These are phyloP conservation scores for Gastrolobium villosum DNA, from an alignment of 306 rosid genomes.

Conservation along the genomic window DNA sequence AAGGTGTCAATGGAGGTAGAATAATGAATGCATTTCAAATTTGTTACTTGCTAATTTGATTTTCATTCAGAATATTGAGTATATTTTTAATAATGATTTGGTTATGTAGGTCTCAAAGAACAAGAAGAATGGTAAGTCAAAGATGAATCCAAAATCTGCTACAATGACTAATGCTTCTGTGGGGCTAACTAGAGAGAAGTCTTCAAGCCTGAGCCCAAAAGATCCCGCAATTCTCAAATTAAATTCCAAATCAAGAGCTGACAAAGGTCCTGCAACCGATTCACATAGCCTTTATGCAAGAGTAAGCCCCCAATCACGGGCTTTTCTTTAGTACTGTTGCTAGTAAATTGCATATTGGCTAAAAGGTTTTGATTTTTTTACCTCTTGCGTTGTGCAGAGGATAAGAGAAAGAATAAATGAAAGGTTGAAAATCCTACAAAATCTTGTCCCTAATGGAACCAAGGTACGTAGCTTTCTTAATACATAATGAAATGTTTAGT, in stretches of 20 bases:
- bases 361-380: not conserved
- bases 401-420: slow-evolving; percentile 89
- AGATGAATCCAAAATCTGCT: slow-evolving; percentile 48
- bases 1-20: slow-evolving; percentile 62
- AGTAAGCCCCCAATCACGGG: slow-evolving; percentile 57
- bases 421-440: slow-evolving; percentile 76
- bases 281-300: slow-evolving; percentile 79
- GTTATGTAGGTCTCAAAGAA: slow-evolving; percentile 44
- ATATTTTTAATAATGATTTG: no score
- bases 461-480: slow-evolving; percentile 55
- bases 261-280: slow-evolving; percentile 57
- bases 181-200: no score
- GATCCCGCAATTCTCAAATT: slow-evolving; percentile 27
- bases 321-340: not conserved
- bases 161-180: slow-evolving; percentile 43
- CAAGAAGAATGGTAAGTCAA: slow-evolving; percentile 50
- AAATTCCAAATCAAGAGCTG: slow-evolving; percentile 55
- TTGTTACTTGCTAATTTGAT: not conserved
- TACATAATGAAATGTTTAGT: not conserved
- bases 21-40: not conserved
- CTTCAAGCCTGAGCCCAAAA: slow-evolving; percentile 44
- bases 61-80: not conserved
- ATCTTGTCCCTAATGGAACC: slow-evolving; percentile 86
- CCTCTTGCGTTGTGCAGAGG: slow-evolving; percentile 57
- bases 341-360: not conserved